Percentiles rank a stretch among this genome's conserved stretches.
phyloP scores from a whole-genome alignment of 2,329 filamentous ascomycete species.

The Curvularia sp. region DNA sequence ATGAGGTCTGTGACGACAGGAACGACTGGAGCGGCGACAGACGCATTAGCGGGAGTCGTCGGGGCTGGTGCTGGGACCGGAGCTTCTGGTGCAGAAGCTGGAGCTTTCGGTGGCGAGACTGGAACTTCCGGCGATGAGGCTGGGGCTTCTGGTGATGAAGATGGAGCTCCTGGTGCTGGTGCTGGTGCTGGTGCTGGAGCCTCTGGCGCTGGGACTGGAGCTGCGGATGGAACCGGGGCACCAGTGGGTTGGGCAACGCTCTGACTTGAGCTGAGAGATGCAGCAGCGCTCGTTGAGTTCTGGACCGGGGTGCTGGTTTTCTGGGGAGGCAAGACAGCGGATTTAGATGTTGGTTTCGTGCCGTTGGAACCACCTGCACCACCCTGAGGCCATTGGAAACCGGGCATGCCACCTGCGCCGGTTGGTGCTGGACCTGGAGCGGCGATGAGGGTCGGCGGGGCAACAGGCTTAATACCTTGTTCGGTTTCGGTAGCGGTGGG shows the following conservation, averaged over 20 bases:
- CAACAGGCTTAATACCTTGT: background rate
- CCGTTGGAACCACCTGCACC: slow-evolving; percentile 9
- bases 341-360: slow-evolving; percentile 11
- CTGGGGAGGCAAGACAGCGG: slow-evolving; percentile 11
- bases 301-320: slow-evolving; percentile 6
- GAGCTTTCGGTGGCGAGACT: background rate
- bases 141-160: background rate
- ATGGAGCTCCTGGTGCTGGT: slow-evolving; percentile 7
- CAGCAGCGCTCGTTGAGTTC: slow-evolving; percentile 7
- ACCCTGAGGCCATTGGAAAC: slow-evolving; percentile 32
- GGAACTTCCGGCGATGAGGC: background rate
- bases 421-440: slow-evolving; percentile 13
- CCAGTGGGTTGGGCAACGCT: slow-evolving; percentile 15
- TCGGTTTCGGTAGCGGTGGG: slow-evolving; percentile 8
- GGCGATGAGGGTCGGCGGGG: slow-evolving; percentile 17
- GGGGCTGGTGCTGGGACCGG: slow-evolving; percentile 8
- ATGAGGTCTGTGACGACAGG: slow-evolving; percentile 14
- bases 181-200: slow-evolving; percentile 1
- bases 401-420: slow-evolving; percentile 25
- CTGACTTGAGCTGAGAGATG: slow-evolving; percentile 14
- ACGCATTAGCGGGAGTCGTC: slow-evolving; percentile 1
- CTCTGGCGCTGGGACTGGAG: slow-evolving; percentile 6
- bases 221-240: slow-evolving; percentile 8
- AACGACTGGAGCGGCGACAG: slow-evolving; percentile 10
- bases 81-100: background rate